These are phyloP conservation scores for Rosa multiflora DNA, from an alignment of 306 rosid species.

Conservation along the genomic window DNA sequence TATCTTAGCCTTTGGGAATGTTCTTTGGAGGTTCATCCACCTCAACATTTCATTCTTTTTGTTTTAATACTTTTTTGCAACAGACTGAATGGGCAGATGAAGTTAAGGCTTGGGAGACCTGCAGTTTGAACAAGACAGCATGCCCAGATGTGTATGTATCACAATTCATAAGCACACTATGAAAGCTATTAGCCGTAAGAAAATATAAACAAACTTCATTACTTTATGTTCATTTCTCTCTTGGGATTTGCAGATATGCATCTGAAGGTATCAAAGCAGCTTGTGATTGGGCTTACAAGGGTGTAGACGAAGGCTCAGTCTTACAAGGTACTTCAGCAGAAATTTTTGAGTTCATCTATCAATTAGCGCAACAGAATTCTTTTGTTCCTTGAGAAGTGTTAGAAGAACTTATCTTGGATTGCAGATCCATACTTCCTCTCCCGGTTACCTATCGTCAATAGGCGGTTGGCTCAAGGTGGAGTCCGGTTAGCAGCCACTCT, in stretches of 20 bases:
- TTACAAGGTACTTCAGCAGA: conserved; percentile 47
- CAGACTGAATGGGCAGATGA: conserved; percentile 70
- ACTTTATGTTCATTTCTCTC: background rate
- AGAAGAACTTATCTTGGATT: background rate
- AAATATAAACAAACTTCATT: background rate
- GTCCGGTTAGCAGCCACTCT: conserved; percentile 84
- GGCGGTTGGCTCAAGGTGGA: conserved; percentile 80
- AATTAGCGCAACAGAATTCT: background rate
- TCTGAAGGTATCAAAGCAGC: conserved; percentile 70
- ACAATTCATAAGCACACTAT: background rate
- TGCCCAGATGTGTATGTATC: conserved; percentile 65
- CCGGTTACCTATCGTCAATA: conserved; percentile 56
- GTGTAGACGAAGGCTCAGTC: conserved; percentile 50
- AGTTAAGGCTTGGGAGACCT: conserved; percentile 66
- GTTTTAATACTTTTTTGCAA: conserved; percentile 15
- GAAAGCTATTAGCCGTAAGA: background rate
- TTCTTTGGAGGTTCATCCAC: background rate
- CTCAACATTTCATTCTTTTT: background rate
- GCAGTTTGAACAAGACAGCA: conserved; percentile 40
- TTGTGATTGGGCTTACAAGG: conserved; percentile 76
- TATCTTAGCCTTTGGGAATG: background rate
- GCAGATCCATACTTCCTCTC: conserved; percentile 79
- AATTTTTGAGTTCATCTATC: background rate
- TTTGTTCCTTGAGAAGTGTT: background rate
- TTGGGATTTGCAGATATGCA: conserved; percentile 62